Percentiles rank a stretch among this genome's conserved stretches.
phyloP scores from a whole-genome alignment of 495 filamentous ascomycete genomes.

The Aspergillus baeticus region DNA sequence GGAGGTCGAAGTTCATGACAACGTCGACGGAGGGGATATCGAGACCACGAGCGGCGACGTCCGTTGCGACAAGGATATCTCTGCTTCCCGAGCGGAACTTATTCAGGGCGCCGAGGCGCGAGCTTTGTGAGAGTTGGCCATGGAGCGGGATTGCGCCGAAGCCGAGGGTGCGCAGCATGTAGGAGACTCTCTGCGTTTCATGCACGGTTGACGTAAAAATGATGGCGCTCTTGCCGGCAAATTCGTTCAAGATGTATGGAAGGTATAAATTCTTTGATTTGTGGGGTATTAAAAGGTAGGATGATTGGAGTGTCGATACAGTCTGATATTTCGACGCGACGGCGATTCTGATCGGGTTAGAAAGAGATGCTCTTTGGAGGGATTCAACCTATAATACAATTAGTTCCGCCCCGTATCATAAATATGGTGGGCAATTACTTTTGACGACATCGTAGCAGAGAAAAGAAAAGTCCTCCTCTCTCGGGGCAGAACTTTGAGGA shows the following conservation, averaged over 20 bases:
- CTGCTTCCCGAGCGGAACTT: slow-evolving; percentile 78
- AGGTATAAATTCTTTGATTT: slow-evolving; percentile 91
- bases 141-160: slow-evolving; percentile 88
- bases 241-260: slow-evolving; percentile 80
- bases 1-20: slow-evolving; percentile 85
- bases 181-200: slow-evolving; percentile 80
- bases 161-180: slow-evolving; percentile 76
- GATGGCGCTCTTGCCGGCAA: slow-evolving; percentile 77
- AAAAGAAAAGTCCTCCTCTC: slow-evolving; percentile 83
- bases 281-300: slow-evolving; percentile 81
- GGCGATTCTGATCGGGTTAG: slow-evolving; percentile 73
- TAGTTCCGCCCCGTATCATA: too few relatives aligned
- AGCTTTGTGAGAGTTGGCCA: slow-evolving; percentile 81
- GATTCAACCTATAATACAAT: slow-evolving; percentile 56
- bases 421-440: slow-evolving; percentile 36
- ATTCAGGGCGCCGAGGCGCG: slow-evolving; percentile 78
- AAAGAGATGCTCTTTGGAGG: slow-evolving; percentile 82
- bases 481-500: slow-evolving; percentile 73
- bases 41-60: slow-evolving; percentile 90
- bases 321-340: slow-evolving; percentile 84
- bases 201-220: slow-evolving; percentile 93
- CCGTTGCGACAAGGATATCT: slow-evolving; percentile 90
- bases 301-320: slow-evolving; percentile 78
- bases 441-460: slow-evolving; percentile 88
- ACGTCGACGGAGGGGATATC: slow-evolving; percentile 92